Evolutionary conservation across 1,284 basidiomycete genomes (phyloP).

Genomic region (Sporisorium sorghi): DNA sequence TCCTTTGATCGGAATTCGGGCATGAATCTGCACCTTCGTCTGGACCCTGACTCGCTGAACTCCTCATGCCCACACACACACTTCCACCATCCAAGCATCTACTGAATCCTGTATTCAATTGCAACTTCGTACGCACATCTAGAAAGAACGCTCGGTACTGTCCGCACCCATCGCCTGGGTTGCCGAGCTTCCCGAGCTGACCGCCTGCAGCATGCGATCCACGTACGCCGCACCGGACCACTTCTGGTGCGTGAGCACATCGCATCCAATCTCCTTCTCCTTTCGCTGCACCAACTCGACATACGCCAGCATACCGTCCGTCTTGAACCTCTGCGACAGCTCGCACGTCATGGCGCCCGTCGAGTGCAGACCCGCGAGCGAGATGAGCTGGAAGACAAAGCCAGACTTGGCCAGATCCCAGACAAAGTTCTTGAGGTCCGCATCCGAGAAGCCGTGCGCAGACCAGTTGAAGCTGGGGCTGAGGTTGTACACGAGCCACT

Average conservation of each 20-base stretch:
- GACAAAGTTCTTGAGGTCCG: constrained; percentile 68
- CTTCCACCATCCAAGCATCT: background rate
- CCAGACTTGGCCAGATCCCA: constrained; percentile 66
- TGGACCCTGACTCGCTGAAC: background rate
- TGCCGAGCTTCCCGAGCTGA: constrained; percentile 61
- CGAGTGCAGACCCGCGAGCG: constrained; percentile 67
- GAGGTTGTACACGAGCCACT: constrained; percentile 92
- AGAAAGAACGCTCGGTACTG: constrained; percentile 59
- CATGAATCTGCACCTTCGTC: constrained; percentile 4
- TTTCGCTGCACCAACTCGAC: constrained; percentile 66
- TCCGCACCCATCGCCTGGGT: constrained; percentile 66
- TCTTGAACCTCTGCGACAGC: constrained; percentile 74
- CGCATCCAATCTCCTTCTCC: constrained; percentile 67
- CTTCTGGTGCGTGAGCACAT: constrained; percentile 68
- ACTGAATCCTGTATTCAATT: background rate
- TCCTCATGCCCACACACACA: no score
- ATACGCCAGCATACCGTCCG: constrained; percentile 70
- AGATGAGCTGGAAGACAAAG: constrained; percentile 69
- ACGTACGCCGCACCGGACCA: constrained; percentile 67
- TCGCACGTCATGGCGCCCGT: constrained; percentile 63
- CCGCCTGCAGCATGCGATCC: constrained; percentile 66
- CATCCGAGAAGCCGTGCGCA: constrained; percentile 81
- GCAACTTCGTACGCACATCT: no score
- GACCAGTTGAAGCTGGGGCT: constrained; percentile 95
- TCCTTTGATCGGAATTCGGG: constrained; percentile 22